These are phyloP conservation scores for Trypanosoma theileri DNA, from an alignment of 208 protist genomes.

Conservation along the genomic window DNA sequence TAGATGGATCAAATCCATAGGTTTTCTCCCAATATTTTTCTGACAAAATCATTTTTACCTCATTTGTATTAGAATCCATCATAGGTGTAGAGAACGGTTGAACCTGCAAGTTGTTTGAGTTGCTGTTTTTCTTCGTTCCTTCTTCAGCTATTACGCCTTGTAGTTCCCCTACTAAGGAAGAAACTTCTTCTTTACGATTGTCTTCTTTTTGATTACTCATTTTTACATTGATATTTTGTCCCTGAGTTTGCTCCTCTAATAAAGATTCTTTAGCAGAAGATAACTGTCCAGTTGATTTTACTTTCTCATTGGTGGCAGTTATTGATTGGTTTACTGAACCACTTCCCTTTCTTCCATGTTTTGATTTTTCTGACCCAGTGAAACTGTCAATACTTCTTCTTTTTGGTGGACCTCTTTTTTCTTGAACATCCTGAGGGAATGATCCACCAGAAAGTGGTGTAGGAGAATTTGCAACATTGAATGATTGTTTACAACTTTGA, in stretches of 20 bases:
- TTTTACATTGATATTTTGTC: no score
- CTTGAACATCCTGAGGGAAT: background rate
- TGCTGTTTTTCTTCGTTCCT: background rate
- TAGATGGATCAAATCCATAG: conserved; percentile 26
- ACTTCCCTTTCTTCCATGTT: background rate
- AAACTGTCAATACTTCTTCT: background rate
- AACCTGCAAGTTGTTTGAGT: background rate
- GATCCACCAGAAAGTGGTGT: background rate
- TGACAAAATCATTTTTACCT: background rate
- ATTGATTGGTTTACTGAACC: no score
- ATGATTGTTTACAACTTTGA: background rate
- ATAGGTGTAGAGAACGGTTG: background rate
- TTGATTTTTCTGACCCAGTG: background rate
- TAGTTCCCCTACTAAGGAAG: no score
- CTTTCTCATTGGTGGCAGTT: no score
- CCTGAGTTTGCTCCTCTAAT: no score
- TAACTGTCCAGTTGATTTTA: no score
- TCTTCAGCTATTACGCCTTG: background rate
- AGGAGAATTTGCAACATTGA: background rate
- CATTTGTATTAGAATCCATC: background rate
- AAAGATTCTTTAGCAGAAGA: no score
- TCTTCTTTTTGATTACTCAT: no score
- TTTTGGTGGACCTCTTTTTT: conserved; percentile 2
- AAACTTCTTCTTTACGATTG: no score
- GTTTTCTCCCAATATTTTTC: conserved; percentile 28